Conservation (phyloP, 768 basidiomycete species). For the Hemileccinum rubropunctum region DNA sequence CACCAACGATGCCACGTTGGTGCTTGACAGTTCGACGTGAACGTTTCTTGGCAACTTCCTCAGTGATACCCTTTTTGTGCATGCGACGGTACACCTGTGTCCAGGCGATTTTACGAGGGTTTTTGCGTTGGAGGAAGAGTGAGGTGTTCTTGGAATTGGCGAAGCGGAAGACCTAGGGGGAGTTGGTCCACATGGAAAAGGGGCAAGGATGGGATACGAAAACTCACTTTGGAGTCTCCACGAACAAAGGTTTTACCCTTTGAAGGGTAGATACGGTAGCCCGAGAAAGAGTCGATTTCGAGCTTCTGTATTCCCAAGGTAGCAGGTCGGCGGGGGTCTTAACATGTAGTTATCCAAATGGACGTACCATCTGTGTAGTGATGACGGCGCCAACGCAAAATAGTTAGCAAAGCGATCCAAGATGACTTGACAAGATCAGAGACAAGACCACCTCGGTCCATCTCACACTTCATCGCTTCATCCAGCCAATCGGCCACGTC, state of each 20-base stretch:
- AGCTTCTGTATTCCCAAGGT: constrained; percentile 64
- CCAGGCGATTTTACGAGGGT: constrained; percentile 99
- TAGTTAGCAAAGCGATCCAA: constrained; percentile 20
- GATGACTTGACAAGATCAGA: constrained; percentile 11
- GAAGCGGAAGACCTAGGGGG: constrained; percentile 88
- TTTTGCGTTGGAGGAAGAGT: constrained; percentile 98
- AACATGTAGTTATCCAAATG: neutral
- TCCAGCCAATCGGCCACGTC: constrained; percentile 39
- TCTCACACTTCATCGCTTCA: constrained; percentile 34
- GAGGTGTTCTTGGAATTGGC: constrained; percentile 89
- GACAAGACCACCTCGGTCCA: constrained; percentile 24
- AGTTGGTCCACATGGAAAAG: too few species aligned
- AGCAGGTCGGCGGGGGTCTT: neutral
- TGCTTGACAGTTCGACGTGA: constrained; percentile 96
- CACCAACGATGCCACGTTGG: constrained; percentile 97
- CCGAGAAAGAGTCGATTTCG: constrained; percentile 98
- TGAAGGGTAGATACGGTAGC: constrained; percentile 95
- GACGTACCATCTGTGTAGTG: constrained; percentile 25
- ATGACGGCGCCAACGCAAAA: neutral
- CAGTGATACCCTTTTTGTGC: constrained; percentile 99
- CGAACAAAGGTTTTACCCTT: constrained; percentile 96
- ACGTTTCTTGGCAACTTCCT: constrained; percentile 99
- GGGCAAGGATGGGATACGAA: neutral
- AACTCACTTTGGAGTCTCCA: constrained; percentile 87
- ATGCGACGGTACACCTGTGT: constrained; percentile 90